These are phyloP conservation scores for Phytophthora meadii DNA, from an alignment of 352 stramenopile genomes.

Conservation along the genomic window DNA sequence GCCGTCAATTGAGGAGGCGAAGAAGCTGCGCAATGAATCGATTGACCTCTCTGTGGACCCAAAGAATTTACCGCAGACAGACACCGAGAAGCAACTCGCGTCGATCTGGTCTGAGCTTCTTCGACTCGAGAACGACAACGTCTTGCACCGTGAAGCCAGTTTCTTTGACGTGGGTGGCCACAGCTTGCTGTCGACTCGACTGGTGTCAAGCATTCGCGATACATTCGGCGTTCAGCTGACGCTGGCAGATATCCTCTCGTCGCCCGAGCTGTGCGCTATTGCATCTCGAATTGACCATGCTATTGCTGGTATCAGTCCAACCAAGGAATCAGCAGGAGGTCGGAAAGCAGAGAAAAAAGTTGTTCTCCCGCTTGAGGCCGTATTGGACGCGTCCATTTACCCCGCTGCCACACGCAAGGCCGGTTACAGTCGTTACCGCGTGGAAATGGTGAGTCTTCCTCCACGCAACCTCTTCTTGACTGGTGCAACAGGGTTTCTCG, in stretches of 20 bases:
- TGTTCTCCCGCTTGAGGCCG: conserved; percentile 69
- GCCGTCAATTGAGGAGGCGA: conserved; percentile 68
- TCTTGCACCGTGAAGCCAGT: conserved; percentile 63
- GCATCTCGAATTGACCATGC: conserved; percentile 60
- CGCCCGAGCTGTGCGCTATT: conserved; percentile 63
- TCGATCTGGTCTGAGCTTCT: conserved; percentile 74
- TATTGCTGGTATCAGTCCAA: conserved; percentile 17
- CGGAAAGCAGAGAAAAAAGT: conserved; percentile 45
- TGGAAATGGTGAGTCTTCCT: conserved; percentile 75
- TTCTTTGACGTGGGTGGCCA: conserved; percentile 89
- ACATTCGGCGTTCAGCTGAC: conserved; percentile 73
- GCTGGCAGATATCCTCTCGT: conserved; percentile 76
- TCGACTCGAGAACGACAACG: conserved; percentile 58
- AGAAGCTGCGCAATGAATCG: conserved; percentile 72
- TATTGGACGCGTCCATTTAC: conserved; percentile 76
- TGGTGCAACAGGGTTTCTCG: conserved; percentile 92
- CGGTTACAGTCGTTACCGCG: conserved; percentile 81
- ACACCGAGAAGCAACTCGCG: conserved; percentile 67
- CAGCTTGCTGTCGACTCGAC: conserved; percentile 73
- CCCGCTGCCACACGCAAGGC: conserved; percentile 72
- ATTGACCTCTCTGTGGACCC: conserved; percentile 69
- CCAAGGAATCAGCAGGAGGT: background rate
- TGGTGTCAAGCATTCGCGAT: conserved; percentile 77
- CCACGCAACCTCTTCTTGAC: conserved; percentile 90
- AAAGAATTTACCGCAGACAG: conserved; percentile 56